Conservation (phyloP, 2,329 filamentous ascomycete species). For the Aspergillus tubingensis region DNA sequence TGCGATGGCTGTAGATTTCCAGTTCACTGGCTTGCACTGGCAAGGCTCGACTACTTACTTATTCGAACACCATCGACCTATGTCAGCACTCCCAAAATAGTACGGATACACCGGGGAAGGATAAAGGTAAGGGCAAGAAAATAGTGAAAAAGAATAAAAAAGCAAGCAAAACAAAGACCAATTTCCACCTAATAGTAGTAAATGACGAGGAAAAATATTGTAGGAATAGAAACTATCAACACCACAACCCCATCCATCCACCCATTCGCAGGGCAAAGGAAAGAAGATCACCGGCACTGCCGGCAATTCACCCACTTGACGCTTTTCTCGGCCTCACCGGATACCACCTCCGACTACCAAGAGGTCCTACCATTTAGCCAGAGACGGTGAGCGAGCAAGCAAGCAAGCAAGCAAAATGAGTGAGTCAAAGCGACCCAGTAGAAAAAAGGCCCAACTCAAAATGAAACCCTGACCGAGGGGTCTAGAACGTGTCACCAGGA, state of each 20-base stretch:
- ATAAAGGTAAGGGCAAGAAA: neutral
- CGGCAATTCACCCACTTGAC: neutral
- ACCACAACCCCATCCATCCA: neutral
- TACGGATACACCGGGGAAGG: neutral
- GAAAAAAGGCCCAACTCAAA: neutral
- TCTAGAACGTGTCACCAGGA: constrained; percentile 3
- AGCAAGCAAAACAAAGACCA: neutral
- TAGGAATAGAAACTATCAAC: neutral
- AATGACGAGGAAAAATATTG: no score
- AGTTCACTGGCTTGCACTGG: neutral
- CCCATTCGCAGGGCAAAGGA: neutral
- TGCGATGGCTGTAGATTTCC: neutral
- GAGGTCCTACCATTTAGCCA: neutral
- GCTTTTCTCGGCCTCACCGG: neutral
- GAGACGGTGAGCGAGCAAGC: neutral
- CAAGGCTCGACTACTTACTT: neutral
- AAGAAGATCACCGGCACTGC: neutral
- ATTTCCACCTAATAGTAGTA: neutral
- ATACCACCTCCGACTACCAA: neutral
- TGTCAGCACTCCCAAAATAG: neutral
- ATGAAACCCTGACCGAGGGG: neutral
- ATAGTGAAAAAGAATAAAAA: neutral
- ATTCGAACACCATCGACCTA: neutral
- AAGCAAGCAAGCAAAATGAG: neutral
- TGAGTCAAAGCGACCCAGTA: no score